Base-by-base conservation (phyloP, 1,284 basidiomycete species). In the Boletus mariae region DNA sequence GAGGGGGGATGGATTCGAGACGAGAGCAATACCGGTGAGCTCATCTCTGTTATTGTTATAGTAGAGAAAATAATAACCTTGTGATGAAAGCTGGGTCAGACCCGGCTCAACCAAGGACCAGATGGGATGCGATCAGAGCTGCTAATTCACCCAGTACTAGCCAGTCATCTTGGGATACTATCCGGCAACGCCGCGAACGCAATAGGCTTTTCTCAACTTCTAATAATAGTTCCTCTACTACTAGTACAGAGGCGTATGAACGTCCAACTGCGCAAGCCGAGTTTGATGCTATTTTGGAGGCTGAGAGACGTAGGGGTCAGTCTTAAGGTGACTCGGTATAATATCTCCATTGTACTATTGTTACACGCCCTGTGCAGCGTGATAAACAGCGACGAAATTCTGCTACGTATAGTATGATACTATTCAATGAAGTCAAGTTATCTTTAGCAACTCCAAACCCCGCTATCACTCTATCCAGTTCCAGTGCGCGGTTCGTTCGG, bases 41-140 rank as follows among this genome's bases (percentile, higher is more conserved):
- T 47, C 20, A 29, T 51, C 32, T 42, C 45, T 35, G 15, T 49
- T 6, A n/a, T 10, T n/a, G 28, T 47, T 38, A n/a, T 11, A 12
- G 26, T 29, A 13, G 31, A 48, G 44, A 35, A 6, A 44, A 42
- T n/a, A 41, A 35, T 54, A 12, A 57, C 17, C 8, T 38, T 28
- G 17, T 45, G n/a, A 17, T 50, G 57, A 59, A 37, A 40, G 50
- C 26, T 47, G 54, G 52, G 28, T 45, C 60, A 49, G 57, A 61
- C 28, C 51, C 47, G 26, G 54, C 47, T 51, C 65, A 13, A 51
- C 62, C 48, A 61, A 66, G 45, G 63, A 51, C 78, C 64, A 78
- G 72, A 57, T 88, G 85, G 86, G 83, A 85, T 40, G 77, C 83
- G 56, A 82, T 88, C 42, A 80, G 85, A 49, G 71, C 71, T 45